Evolutionary conservation across 495 filamentous ascomycete species (phyloP).

Genomic region (Thermothielavioides terrestris): DNA sequence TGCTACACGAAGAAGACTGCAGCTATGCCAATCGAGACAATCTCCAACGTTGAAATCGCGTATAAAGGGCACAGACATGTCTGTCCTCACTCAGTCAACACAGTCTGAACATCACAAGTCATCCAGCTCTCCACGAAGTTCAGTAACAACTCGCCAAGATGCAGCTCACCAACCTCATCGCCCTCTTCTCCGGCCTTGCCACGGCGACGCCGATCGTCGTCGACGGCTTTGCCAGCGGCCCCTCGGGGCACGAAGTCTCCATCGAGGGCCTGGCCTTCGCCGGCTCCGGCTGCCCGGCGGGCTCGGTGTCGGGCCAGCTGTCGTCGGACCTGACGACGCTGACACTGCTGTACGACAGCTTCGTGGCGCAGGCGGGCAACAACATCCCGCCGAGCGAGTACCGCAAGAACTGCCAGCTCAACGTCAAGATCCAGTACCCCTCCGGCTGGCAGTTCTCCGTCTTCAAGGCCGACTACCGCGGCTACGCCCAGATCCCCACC

Average conservation of each 20-base stretch:
- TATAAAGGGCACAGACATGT: not conserved
- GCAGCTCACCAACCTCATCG: not conserved
- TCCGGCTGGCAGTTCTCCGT: constrained; percentile 45
- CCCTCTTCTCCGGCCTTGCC: not conserved
- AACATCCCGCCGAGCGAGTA: constrained; percentile 29
- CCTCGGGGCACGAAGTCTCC: constrained; percentile 16
- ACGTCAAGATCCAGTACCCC: constrained; percentile 42
- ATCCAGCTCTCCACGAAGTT: too few relatives aligned
- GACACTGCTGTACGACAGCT: constrained; percentile 39
- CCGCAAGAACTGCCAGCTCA: constrained; percentile 46
- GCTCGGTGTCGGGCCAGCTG: constrained; percentile 32
- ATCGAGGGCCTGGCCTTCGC: constrained; percentile 34
- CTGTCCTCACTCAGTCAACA: not conserved
- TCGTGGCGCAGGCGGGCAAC: constrained; percentile 38
- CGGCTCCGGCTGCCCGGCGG: constrained; percentile 43
- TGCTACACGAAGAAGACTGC: not conserved
- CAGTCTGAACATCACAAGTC: not conserved
- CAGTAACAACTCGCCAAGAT: too few relatives aligned
- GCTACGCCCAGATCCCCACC: constrained; percentile 35
- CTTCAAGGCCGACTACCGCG: constrained; percentile 44
- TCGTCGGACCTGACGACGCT: constrained; percentile 38
- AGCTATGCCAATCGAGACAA: too few relatives aligned
- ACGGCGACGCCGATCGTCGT: not conserved
- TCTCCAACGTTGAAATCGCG: too few relatives aligned
- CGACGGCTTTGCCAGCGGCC: not conserved